Evolutionary conservation across 495 filamentous ascomycete species (phyloP), one percentile per base, ranked within the genome.

Genomic region (Penicillium herquei): DNA sequence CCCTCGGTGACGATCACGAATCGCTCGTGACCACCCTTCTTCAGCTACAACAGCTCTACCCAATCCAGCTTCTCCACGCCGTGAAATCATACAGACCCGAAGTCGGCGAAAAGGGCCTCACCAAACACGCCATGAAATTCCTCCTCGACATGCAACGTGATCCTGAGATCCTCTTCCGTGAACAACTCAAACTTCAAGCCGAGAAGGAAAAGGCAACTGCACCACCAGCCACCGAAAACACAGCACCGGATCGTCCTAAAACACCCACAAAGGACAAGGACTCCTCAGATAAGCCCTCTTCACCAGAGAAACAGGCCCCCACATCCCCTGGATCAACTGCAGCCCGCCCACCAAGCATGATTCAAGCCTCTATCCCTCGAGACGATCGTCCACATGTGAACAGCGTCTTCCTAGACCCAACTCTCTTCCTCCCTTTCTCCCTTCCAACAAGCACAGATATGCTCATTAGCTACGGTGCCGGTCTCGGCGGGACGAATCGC

Each of bases 391-490:
- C 68, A n/a, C 61, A 65, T 6, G 55, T 92, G 10, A 70, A 68
- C 43, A 65, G 57, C 6, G 61, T 97, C 30, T 83, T 97, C 37
- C 73, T 98, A 26, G 92, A 98, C 65, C 90, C 93, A 14, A 87
- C 92, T 10, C 77, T 96, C 39, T 96, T 96, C 82, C 81, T 99
- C 26, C 95, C 95, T 1, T 99, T 99, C 68, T 87, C 87, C 33
- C 78, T 99, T 17, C 94, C 94, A 1, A 96, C 94, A 6, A 95
- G 92, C 55, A 96, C 93, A 13, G 94, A 98, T 68, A 98, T 99
- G 94, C 78, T 96, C 57, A 81, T 99, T 37, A 92, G 84, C 59
- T 99, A 94, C 63, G 94, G 94, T 8, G 93, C 95, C 30, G 94
- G 94, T 11, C 91, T 96, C 59, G 94, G 94, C 4, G 94, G 94